phyloP scores from a whole-genome alignment of 768 basidiomycete species.

The Podaxis sp. region DNA sequence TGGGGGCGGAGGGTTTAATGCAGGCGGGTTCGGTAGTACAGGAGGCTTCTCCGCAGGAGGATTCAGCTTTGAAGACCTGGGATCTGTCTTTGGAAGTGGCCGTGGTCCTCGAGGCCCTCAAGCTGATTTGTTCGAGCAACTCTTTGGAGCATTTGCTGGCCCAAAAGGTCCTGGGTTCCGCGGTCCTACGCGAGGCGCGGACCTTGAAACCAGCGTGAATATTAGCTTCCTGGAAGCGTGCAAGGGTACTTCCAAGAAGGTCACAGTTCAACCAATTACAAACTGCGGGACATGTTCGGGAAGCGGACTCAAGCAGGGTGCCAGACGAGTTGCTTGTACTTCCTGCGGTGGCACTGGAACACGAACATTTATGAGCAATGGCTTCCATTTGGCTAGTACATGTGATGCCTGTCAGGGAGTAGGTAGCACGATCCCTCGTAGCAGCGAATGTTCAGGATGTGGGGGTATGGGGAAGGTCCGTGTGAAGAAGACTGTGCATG shows the following conservation, averaged over 20 bases:
- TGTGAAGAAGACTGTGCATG: conserved; percentile 67
- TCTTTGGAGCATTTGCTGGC: conserved; percentile 73
- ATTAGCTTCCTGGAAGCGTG: conserved; percentile 94
- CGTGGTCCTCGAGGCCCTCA: conserved; percentile 33
- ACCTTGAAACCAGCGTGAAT: conserved; percentile 73
- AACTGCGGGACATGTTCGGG: conserved; percentile 85
- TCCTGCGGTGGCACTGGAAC: conserved; percentile 85
- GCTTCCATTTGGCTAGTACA: conserved; percentile 96
- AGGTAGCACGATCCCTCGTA: conserved; percentile 76
- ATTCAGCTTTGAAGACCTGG: conserved; percentile 76
- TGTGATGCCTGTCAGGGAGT: conserved; percentile 79
- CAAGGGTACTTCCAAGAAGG: conserved; percentile 74
- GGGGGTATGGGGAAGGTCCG: conserved; percentile 87
- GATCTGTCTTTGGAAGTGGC: conserved; percentile 48
- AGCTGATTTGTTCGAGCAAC: conserved; percentile 73
- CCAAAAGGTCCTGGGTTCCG: conserved; percentile 31
- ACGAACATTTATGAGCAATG: conserved; percentile 83
- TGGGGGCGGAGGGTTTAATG: conserved; percentile 33
- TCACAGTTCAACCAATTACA: conserved; percentile 76
- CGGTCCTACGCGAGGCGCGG: conserved; percentile 59
- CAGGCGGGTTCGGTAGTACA: conserved; percentile 13
- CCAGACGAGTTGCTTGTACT: conserved; percentile 73
- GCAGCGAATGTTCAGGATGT: conserved; percentile 75
- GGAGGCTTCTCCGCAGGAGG: conserved; percentile 42
- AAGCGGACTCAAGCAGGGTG: conserved; percentile 81